phyloP scores from a whole-genome alignment of 257 asterid species.

The Rehmannia glutinosa region DNA sequence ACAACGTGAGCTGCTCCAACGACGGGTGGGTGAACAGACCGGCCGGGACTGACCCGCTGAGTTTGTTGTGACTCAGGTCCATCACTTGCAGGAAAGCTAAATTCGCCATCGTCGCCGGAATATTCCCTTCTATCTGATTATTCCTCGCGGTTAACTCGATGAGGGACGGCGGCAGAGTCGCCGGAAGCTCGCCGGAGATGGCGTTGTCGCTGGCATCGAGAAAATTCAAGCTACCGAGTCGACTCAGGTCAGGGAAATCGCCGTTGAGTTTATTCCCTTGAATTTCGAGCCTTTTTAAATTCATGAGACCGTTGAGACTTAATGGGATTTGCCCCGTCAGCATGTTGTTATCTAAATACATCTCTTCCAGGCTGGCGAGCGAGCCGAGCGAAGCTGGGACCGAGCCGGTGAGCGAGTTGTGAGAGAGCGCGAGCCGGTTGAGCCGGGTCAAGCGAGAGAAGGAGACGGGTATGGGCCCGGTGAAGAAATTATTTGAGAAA shows the following conservation, averaged over 20 bases:
- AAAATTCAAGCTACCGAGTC: slow-evolving; percentile 34
- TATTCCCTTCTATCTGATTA: slow-evolving; percentile 47
- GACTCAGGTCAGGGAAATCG: slow-evolving; percentile 53
- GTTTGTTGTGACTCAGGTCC: slow-evolving; percentile 74
- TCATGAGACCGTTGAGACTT: slow-evolving; percentile 45
- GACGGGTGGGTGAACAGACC: slow-evolving; percentile 66
- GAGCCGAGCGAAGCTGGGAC: slow-evolving; percentile 49
- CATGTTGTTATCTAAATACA: slow-evolving; percentile 53
- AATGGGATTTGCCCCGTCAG: slow-evolving; percentile 49
- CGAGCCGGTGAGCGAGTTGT: slow-evolving; percentile 49
- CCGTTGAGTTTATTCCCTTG: slow-evolving; percentile 55
- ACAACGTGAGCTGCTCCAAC: slow-evolving; percentile 60
- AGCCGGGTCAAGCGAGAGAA: slow-evolving; percentile 39
- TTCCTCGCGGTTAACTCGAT: slow-evolving; percentile 47
- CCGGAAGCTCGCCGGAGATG: slow-evolving; percentile 63
- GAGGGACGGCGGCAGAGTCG: slow-evolving; percentile 43
- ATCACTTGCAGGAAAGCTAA: slow-evolving; percentile 45
- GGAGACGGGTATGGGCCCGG: slow-evolving; percentile 56
- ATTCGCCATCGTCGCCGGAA: slow-evolving; percentile 29
- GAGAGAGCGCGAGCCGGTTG: slow-evolving; percentile 49
- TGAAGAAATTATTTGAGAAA: slow-evolving; percentile 48
- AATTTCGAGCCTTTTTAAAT: slow-evolving; percentile 59
- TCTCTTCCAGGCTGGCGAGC: slow-evolving; percentile 44
- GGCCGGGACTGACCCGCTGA: slow-evolving; percentile 63
- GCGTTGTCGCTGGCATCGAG: slow-evolving; percentile 73